Conservation (phyloP, 495 filamentous ascomycete genomes). For the Penicillium cinerascens region DNA sequence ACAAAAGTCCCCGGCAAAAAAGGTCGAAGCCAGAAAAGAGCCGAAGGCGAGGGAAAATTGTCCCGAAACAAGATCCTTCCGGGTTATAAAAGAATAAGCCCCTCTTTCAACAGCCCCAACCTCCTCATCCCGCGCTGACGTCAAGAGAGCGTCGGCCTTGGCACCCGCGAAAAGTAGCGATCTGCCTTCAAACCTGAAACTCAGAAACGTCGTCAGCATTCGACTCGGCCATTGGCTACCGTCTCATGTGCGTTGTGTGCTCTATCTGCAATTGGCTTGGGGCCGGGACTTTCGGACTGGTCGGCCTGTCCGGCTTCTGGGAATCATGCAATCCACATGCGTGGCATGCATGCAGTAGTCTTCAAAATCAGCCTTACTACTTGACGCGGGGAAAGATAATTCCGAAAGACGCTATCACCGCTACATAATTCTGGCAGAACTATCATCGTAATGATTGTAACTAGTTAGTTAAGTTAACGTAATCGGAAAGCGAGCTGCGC, state of each 20-base stretch:
- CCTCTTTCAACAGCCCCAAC: not conserved
- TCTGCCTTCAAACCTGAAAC: conserved; percentile 6
- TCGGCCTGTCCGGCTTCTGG: not conserved
- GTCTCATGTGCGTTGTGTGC: not conserved
- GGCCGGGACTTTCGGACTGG: not conserved
- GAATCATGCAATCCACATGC: not conserved
- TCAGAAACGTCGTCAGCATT: not conserved
- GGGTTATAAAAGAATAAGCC: conserved; percentile 4
- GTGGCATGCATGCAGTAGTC: not conserved
- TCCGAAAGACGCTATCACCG: too few species aligned
- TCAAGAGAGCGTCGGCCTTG: conserved; percentile 27
- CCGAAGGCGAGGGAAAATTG: not conserved
- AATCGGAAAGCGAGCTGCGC: too few species aligned
- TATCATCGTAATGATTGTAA: too few species aligned
- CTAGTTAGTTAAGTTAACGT: too few species aligned
- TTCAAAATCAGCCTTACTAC: too few species aligned
- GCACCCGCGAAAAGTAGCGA: conserved; percentile 16
- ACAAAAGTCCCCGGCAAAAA: too few species aligned
- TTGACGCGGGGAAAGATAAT: too few species aligned
- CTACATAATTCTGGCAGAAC: too few species aligned
- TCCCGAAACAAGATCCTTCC: not conserved
- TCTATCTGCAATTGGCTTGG: not conserved
- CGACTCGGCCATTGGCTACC: not conserved
- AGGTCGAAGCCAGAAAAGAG: not conserved
- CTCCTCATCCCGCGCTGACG: conserved; percentile 25